Conservation (phyloP, 306 rosid species). For the apple (Malus domestica) region DNA sequence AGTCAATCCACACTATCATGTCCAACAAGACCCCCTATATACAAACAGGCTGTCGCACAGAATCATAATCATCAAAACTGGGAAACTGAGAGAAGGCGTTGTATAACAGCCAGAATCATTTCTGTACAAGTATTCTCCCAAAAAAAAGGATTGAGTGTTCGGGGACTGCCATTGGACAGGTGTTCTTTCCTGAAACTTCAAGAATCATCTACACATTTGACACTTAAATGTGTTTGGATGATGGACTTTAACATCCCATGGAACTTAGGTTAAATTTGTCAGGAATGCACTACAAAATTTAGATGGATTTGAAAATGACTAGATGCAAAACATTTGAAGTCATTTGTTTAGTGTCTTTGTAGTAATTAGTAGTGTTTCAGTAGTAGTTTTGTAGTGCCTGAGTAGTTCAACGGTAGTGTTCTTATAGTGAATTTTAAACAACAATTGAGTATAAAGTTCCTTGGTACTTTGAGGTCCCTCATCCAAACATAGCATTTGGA, state of each 20-base stretch:
- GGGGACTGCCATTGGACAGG: neutral
- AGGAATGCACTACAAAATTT: no score
- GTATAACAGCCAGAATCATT: neutral
- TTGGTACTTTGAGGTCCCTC: neutral
- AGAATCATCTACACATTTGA: neutral
- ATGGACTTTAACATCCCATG: no score
- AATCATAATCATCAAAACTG: neutral
- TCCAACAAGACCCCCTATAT: neutral
- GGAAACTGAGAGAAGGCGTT: neutral
- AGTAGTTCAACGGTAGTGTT: neutral
- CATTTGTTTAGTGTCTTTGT: no score
- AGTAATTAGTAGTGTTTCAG: no score
- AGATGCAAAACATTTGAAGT: no score
- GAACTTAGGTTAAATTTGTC: no score
- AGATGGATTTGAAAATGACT: no score
- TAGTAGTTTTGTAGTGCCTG: neutral
- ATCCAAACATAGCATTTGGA: neutral
- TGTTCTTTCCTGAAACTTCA: neutral
- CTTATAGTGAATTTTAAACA: neutral
- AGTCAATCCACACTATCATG: neutral
- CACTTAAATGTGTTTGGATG: neutral
- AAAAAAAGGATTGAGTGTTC: neutral
- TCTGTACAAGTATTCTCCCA: neutral
- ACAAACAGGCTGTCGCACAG: neutral
- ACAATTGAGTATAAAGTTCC: neutral